A percentile compares a stretch with the other conserved stretches of the same genome.
Conservation (phyloP, 768 basidiomycete species). For the Suillus subluteus region DNA sequence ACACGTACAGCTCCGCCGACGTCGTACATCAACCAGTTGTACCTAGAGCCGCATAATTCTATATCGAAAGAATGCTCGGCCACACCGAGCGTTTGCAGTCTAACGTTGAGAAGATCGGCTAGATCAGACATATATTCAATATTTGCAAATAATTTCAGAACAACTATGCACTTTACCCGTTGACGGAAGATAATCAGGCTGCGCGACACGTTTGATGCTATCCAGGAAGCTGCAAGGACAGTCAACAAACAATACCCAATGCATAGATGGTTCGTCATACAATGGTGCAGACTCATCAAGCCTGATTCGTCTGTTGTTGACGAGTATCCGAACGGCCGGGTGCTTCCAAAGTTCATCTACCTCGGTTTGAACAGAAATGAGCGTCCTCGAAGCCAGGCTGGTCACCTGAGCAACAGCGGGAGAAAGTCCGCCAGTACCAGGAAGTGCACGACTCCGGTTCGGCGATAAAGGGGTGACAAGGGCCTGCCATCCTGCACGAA, state of each 20-base stretch:
- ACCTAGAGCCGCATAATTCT: conserved; percentile 59
- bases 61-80: conserved; percentile 78
- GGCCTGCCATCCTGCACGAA: conserved; percentile 75
- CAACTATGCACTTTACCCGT: conserved; percentile 49
- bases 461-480: conserved; percentile 47
- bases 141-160: conserved; percentile 12
- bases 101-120: conserved; percentile 82
- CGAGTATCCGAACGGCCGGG: conserved; percentile 59
- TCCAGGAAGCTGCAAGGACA: conserved; percentile 61
- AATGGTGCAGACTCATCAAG: conserved; percentile 79
- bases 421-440: conserved; percentile 34
- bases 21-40: conserved; percentile 82
- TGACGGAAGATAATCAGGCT: conserved; percentile 71
- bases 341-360: conserved; percentile 73
- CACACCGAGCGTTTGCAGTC: conserved; percentile 80
- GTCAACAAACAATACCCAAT: conserved; percentile 8
- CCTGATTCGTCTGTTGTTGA: conserved; percentile 60
- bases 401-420: conserved; percentile 46
- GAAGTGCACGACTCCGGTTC: conserved; percentile 46
- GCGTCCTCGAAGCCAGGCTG: conserved; percentile 56
- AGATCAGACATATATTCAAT: conserved; percentile 9
- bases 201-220: conserved; percentile 64
- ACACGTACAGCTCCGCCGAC: conserved; percentile 78
- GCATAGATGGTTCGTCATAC: conserved; percentile 44
- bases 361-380: conserved; percentile 52